Conservation (phyloP, 257 asterid species). For the Paulownia fortunei region DNA sequence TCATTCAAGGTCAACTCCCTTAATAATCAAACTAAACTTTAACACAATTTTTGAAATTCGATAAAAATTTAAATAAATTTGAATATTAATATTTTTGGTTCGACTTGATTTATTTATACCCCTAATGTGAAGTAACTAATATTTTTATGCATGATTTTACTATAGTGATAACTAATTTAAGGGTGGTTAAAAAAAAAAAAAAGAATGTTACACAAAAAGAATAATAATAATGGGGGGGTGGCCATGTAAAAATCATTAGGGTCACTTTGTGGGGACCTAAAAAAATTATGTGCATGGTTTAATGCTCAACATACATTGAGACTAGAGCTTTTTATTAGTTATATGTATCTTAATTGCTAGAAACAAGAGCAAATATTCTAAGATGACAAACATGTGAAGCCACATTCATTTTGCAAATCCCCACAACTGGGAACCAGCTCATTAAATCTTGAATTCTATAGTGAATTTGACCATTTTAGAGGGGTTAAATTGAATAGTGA, state of each 20-base stretch:
- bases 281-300: slow-evolving; percentile 33
- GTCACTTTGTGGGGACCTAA: slow-evolving; percentile 42
- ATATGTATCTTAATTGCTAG: slow-evolving; percentile 3
- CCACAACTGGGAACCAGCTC: slow-evolving; percentile 48
- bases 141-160: too few species aligned
- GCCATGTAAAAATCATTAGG: slow-evolving; percentile 41
- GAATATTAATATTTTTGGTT: too few species aligned
- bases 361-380: slow-evolving; percentile 40
- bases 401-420: slow-evolving; percentile 45
- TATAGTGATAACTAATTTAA: not conserved
- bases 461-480: slow-evolving; percentile 41
- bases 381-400: slow-evolving; percentile 43
- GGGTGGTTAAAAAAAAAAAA: not conserved
- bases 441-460: slow-evolving; percentile 27
- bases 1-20: too few species aligned
- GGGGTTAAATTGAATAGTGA: slow-evolving; percentile 31
- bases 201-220: slow-evolving; percentile 16
- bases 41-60: too few species aligned
- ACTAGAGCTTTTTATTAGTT: slow-evolving; percentile 9
- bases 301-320: slow-evolving; percentile 17
- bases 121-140: too few species aligned
- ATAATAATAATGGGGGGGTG: slow-evolving; percentile 15
- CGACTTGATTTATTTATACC: too few species aligned
- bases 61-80: too few species aligned
- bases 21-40: too few species aligned